phyloP scores from a whole-genome alignment of 2,329 filamentous ascomycete genomes.

The Colletotrichum noveboracense region DNA sequence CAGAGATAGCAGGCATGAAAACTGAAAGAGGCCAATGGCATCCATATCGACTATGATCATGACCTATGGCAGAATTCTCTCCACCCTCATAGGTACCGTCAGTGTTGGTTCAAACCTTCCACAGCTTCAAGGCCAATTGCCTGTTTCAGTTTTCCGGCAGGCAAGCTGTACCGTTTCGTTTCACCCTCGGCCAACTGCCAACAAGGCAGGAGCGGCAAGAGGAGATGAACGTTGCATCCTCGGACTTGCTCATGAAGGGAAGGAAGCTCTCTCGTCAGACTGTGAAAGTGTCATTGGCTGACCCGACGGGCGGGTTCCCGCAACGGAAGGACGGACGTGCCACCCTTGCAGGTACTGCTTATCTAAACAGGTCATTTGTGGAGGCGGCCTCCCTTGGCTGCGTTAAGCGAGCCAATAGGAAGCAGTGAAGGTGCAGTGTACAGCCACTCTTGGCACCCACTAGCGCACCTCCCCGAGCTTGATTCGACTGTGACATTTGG shows the following conservation, averaged over 20 bases:
- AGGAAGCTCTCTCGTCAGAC: background rate
- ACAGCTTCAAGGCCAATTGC: background rate
- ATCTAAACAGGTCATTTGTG: background rate
- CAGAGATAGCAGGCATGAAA: rapidly evolving
- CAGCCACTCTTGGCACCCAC: slow-evolving; percentile 15
- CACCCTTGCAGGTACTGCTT: background rate
- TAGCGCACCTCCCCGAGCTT: slow-evolving; percentile 7
- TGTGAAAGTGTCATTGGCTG: background rate
- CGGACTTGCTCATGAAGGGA: background rate
- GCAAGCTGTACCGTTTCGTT: background rate
- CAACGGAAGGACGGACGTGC: background rate
- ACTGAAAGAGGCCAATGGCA: rapidly evolving
- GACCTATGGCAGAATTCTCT: no score
- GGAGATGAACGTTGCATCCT: background rate
- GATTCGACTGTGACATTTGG: slow-evolving; percentile 7
- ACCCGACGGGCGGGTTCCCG: background rate
- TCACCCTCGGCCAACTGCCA: background rate
- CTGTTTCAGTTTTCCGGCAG: background rate
- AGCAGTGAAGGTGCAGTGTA: background rate
- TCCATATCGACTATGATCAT: no score
- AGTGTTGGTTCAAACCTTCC: background rate
- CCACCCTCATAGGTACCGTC: no score
- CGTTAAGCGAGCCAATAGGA: background rate
- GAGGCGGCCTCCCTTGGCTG: background rate
- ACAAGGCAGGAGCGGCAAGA: background rate